Conservation (phyloP, 2,329 filamentous ascomycete species). For the Aspergillus sp. region DNA sequence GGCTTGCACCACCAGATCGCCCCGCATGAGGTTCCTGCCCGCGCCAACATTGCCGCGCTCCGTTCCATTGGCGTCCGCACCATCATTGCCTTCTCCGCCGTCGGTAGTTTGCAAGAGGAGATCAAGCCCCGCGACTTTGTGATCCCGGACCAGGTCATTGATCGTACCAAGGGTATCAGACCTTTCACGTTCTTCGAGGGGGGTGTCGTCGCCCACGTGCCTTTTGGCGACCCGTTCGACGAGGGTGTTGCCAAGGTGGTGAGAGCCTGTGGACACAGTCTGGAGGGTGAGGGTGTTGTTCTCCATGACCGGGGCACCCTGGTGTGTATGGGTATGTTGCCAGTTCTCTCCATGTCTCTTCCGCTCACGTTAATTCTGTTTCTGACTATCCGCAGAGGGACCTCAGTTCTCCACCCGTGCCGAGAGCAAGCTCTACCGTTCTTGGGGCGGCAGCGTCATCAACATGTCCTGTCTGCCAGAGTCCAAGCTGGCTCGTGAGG, state of each 20-base stretch:
- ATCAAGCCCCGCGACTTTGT: constrained; percentile 97
- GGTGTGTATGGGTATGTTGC: constrained; percentile 78
- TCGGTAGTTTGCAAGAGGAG: constrained; percentile 86
- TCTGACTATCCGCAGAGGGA: constrained; percentile 62
- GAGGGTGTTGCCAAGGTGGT: constrained; percentile 72
- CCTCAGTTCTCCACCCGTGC: constrained; percentile 96
- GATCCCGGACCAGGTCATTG: constrained; percentile 92
- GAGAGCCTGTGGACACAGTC: constrained; percentile 68
- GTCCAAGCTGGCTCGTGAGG: constrained; percentile 92
- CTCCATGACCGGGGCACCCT: constrained; percentile 82
- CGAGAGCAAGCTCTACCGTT: constrained; percentile 91
- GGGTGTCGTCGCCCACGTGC: constrained; percentile 88
- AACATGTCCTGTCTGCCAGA: constrained; percentile 98
- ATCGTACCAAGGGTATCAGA: constrained; percentile 91
- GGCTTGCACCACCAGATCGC: constrained; percentile 84
- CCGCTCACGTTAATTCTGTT: background rate
- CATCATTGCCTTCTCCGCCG: constrained; percentile 91
- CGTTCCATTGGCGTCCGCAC: constrained; percentile 83
- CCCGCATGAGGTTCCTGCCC: constrained; percentile 90
- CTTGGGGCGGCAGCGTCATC: constrained; percentile 91
- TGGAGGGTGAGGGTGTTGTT: constrained; percentile 80
- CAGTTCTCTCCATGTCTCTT: background rate
- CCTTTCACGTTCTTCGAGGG: constrained; percentile 87
- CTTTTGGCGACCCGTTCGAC: constrained; percentile 96
- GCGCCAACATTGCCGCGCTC: constrained; percentile 97